Percentiles rank a stretch among this genome's conserved stretches.
Conservation (phyloP, 495 filamentous ascomycete genomes). For the Hypoxylon rickii region DNA sequence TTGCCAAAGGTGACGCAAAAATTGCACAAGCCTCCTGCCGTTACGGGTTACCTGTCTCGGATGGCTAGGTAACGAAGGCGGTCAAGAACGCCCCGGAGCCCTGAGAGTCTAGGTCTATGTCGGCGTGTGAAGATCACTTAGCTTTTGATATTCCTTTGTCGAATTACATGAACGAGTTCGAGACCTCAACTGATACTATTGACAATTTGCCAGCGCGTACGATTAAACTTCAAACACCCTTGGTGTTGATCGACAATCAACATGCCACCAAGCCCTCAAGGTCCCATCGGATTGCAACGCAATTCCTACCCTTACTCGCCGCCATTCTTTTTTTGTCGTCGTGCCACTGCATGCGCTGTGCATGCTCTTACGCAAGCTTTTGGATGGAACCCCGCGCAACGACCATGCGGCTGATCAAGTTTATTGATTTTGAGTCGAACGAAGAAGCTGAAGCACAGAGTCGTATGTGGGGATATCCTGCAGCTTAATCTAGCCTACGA, state of each 20-base stretch:
- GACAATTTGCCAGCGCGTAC: conserved; percentile 1
- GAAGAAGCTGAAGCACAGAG: conserved; percentile 6
- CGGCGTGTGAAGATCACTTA: not conserved
- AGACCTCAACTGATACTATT: conserved; percentile 3
- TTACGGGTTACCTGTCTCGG: conserved; percentile 13
- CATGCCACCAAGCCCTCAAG: conserved; percentile 3
- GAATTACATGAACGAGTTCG: not conserved
- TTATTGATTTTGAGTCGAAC: conserved; percentile 13
- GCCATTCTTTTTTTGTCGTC: conserved; percentile 6
- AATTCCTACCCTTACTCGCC: conserved; percentile 1
- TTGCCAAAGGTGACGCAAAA: conserved; percentile 28
- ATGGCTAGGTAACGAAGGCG: conserved; percentile 7
- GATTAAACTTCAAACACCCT: conserved; percentile 19
- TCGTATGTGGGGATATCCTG: conserved; percentile 3
- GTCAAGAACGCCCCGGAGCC: conserved; percentile 10
- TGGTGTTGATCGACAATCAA: conserved; percentile 26
- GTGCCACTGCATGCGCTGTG: conserved; percentile 22
- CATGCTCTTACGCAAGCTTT: conserved; percentile 25
- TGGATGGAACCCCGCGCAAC: conserved; percentile 18
- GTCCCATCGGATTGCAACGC: conserved; percentile 8
- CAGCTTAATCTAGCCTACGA: conserved; percentile 1
- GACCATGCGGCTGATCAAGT: conserved; percentile 28
- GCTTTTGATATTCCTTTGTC: not conserved
- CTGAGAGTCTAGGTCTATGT: not conserved
- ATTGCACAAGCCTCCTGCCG: conserved; percentile 1